Conservation (phyloP, 1,139 yeast genomes). For the Lodderomyces pseudojiufengensis region DNA sequence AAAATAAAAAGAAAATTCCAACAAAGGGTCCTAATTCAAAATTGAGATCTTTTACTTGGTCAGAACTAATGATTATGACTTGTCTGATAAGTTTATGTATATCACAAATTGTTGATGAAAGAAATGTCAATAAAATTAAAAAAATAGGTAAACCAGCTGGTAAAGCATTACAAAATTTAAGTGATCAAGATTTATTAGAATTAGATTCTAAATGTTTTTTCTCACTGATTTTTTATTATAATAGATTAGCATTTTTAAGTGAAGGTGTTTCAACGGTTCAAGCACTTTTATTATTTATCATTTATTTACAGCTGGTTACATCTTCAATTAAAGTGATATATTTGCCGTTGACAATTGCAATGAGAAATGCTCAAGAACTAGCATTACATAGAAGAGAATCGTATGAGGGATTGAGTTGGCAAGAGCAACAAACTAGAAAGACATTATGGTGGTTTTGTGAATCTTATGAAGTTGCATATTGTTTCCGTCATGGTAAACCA, state of each 20-base stretch:
- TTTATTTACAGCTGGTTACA: slow-evolving; percentile 42
- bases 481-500: slow-evolving; percentile 56
- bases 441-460: slow-evolving; percentile 57
- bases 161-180: slow-evolving; percentile 7
- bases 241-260: slow-evolving; percentile 40
- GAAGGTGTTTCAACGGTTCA: slow-evolving; percentile 50
- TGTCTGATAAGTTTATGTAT: slow-evolving; percentile 7
- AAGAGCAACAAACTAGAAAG: slow-evolving; percentile 38
- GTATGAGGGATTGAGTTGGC: slow-evolving; percentile 32
- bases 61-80: slow-evolving; percentile 10
- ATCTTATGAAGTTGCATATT: slow-evolving; percentile 47
- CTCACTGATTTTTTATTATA: slow-evolving; percentile 45
- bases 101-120: slow-evolving; percentile 8
- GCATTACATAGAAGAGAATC: slow-evolving; percentile 64
- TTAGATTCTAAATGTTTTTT: slow-evolving; percentile 26
- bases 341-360: slow-evolving; percentile 48
- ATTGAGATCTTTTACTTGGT: slow-evolving; percentile 15
- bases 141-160: slow-evolving; percentile 5
- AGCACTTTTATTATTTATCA: slow-evolving; percentile 42
- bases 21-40: slow-evolving; percentile 9
- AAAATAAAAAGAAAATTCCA: slow-evolving; percentile 1
- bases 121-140: slow-evolving; percentile 5
- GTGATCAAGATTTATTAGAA: slow-evolving; percentile 16
- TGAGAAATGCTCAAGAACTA: slow-evolving; percentile 56
- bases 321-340: slow-evolving; percentile 41